Base-by-base conservation (phyloP, 2,329 filamentous ascomycete genomes). In the Paraphaeosphaeria sporulosa region DNA sequence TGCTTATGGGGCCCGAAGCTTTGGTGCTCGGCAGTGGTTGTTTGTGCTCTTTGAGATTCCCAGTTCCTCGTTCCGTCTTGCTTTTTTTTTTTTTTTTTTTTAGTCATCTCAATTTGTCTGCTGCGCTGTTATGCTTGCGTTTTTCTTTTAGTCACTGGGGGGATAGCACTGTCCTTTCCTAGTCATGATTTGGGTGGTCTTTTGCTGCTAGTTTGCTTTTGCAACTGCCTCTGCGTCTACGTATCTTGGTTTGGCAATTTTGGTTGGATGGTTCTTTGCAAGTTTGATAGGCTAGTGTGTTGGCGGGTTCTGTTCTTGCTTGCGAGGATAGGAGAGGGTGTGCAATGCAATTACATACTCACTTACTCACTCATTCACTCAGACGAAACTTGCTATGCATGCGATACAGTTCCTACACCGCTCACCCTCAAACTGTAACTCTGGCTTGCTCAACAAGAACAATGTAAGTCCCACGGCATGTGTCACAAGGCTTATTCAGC, bases 31-130 rank as follows among this genome's bases (percentile, higher is more conserved):
- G 52, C 36, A 46, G 52, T 55, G 52, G 52, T 30, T 46, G 52
- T 55, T 55, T 55, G 52, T 55, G 52, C 52, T 55, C 52, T 46
- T 55, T 46, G 40, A 46, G 52, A 55, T 55, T 55, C 52, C 52
- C 52, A 55, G 30, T 46, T 55, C 25, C 44, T 36, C 52, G 27
- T 55, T 46, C 36, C 23, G 32, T 55, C 17, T 32, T 27, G 13
- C 17, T 46, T 23, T 52, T 19, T 40, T 6, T 21, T 43, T 55
- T 46, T 21, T 38, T 10, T 36, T 36, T 38, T 55, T 21, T 13
- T n/a, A n/a, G n/a, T n/a, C n/a, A n/a, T 23, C n/a, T 32, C 27
- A 55, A 46, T 36, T 47, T 47, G 52, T 36, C n/a, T 30, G 7
- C 27, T 25, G 34, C 10, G 19, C 47, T 12, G 21, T 17, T 42